These are phyloP conservation scores for Ustilago xerochloae DNA, from an alignment of 1,284 basidiomycete genomes.

Conservation along the genomic window DNA sequence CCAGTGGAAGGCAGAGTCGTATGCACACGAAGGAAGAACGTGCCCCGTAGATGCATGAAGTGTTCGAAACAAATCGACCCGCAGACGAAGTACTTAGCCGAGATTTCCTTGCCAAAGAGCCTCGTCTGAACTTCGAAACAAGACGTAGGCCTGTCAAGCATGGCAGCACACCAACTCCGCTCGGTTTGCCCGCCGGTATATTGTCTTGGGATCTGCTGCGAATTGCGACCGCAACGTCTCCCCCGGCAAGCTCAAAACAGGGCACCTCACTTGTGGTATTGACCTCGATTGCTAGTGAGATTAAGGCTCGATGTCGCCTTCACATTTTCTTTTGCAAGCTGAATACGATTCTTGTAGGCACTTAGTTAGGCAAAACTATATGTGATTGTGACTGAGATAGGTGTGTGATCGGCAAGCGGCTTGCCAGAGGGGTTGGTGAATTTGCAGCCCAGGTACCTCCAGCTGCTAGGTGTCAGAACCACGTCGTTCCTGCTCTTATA, in stretches of 20 bases:
- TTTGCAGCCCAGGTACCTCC: conserved; percentile 17
- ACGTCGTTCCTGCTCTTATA: conserved; percentile 18
- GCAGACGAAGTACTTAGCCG: background rate
- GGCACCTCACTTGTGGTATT: too few species aligned
- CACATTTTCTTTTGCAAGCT: too few species aligned
- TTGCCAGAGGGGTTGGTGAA: conserved; percentile 16
- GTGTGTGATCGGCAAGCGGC: conserved; percentile 21
- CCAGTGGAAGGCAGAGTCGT: background rate
- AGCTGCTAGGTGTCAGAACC: conserved; percentile 7
- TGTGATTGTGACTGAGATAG: conserved; percentile 21
- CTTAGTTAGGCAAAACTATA: conserved; percentile 5
- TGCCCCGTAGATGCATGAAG: background rate
- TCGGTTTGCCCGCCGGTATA: too few species aligned
- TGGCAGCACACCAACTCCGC: background rate
- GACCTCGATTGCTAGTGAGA: too few species aligned
- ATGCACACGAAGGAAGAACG: background rate
- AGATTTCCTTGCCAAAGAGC: background rate
- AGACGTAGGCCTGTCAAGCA: conserved; percentile 1
- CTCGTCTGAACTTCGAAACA: too few species aligned
- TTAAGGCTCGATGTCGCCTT: too few species aligned
- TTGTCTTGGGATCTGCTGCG: too few species aligned
- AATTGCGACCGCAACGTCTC: too few species aligned
- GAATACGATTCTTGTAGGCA: too few species aligned
- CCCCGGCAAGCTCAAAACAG: too few species aligned
- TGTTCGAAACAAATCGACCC: background rate